These are phyloP conservation scores for Posidonia oceanica DNA, from an alignment of 116 monocot genomes.

Conservation along the genomic window DNA sequence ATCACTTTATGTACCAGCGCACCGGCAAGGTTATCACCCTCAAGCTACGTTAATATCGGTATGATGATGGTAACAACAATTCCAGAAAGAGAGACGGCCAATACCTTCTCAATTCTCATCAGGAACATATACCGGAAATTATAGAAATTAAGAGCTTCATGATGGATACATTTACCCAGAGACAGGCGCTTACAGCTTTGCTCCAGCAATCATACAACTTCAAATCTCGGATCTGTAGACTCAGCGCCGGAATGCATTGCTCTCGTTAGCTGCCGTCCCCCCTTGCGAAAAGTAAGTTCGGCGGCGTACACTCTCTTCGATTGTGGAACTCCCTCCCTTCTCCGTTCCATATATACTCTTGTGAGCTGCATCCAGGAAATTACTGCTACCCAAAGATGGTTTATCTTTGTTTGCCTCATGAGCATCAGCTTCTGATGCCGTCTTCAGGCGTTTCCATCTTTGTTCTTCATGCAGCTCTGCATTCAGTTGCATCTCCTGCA, in stretches of 20 bases:
- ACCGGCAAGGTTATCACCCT: no score
- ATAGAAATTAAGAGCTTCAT: no score
- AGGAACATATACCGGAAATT: no score
- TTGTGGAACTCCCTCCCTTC: slow-evolving; percentile 76
- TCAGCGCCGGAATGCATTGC: slow-evolving; percentile 68
- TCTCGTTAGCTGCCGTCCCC: slow-evolving; percentile 36
- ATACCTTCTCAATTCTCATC: no score
- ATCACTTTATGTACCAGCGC: no score
- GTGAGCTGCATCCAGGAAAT: slow-evolving; percentile 71
- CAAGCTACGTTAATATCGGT: no score
- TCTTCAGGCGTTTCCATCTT: slow-evolving; percentile 81
- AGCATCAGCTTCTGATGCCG: slow-evolving; percentile 61
- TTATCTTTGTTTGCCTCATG: slow-evolving; percentile 39
- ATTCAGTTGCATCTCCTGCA: slow-evolving; percentile 77
- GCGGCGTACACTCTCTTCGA: slow-evolving; percentile 93
- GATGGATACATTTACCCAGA: no score
- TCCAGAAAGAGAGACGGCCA: no score
- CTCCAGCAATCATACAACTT: no score
- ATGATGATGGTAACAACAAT: no score
- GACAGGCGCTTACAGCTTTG: no score
- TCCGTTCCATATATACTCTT: slow-evolving; percentile 84
- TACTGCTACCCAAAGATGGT: slow-evolving; percentile 29
- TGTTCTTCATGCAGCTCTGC: slow-evolving; percentile 95
- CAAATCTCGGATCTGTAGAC: not conserved
- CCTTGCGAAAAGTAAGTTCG: slow-evolving; percentile 80